Evolutionary conservation across 345 rosid species (phyloP).

Genomic region (Populus nigra): DNA sequence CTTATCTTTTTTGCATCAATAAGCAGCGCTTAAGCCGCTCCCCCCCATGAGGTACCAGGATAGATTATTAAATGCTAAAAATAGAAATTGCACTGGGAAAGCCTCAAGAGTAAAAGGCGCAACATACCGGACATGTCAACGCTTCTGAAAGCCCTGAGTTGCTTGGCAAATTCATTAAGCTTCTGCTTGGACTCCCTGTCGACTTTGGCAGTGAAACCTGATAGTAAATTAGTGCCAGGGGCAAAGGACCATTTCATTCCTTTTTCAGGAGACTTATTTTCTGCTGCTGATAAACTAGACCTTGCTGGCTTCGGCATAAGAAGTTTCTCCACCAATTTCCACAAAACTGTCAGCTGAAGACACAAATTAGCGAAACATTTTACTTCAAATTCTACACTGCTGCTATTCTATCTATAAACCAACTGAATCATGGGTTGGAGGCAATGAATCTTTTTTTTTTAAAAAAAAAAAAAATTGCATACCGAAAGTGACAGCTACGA

Average conservation of each 20-base stretch:
- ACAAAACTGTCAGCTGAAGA: slow-evolving; percentile 92
- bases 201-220: slow-evolving; percentile 60
- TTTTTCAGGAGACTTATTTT: slow-evolving; percentile 42
- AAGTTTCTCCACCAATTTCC: slow-evolving; percentile 79
- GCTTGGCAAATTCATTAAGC: slow-evolving; percentile 80
- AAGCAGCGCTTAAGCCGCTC: neutral
- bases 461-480: slow-evolving; percentile 15
- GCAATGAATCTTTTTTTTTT: neutral
- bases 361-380: slow-evolving; percentile 47
- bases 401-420: no score
- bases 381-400: no score
- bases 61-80: no score
- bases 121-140: slow-evolving; percentile 94
- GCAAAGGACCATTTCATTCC: slow-evolving; percentile 77
- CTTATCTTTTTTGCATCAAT: neutral
- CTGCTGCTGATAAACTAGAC: slow-evolving; percentile 42
- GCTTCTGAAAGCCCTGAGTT: slow-evolving; percentile 63
- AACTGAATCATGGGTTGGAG: no score
- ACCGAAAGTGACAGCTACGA: slow-evolving; percentile 68
- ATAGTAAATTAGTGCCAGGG: slow-evolving; percentile 71
- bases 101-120: neutral
- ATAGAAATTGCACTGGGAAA: neutral
- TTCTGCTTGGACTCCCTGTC: slow-evolving; percentile 71
- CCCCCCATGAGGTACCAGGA: no score
- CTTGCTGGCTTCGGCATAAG: slow-evolving; percentile 48